Percentiles rank a stretch among this genome's conserved stretches.
phyloP scores from a whole-genome alignment of 352 stramenopile species.

The Phytophthora tentaculata region DNA sequence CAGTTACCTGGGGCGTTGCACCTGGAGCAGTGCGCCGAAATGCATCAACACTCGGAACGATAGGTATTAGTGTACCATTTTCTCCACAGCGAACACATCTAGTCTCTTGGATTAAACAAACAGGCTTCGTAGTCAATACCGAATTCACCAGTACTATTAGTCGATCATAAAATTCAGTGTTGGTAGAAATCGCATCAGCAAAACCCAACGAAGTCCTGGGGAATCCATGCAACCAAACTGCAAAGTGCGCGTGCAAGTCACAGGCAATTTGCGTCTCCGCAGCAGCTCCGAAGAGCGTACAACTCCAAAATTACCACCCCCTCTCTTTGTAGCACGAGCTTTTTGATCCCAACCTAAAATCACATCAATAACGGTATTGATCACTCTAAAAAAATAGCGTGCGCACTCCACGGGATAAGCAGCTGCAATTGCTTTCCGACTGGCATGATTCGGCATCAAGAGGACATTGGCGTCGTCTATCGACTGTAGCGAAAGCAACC shows the following conservation, averaged over 20 bases:
- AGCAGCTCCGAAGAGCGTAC: constrained; percentile 25
- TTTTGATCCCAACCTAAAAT: constrained; percentile 25
- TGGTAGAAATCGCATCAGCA: background rate
- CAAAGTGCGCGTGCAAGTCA: constrained; percentile 35
- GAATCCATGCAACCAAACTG: constrained; percentile 37
- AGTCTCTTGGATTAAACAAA: too few species aligned
- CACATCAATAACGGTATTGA: constrained; percentile 23
- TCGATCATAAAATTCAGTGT: background rate
- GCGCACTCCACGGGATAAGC: constrained; percentile 28
- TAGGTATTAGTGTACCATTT: too few species aligned
- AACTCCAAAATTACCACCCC: constrained; percentile 34
- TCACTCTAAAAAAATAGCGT: constrained; percentile 27
- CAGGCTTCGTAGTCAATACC: background rate
- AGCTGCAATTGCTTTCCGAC: constrained; percentile 19
- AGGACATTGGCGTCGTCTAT: constrained; percentile 1
- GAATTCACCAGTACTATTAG: background rate
- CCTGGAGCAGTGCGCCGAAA: background rate
- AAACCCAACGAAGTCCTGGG: constrained; percentile 5
- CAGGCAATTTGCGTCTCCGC: constrained; percentile 36
- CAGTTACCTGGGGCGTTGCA: background rate
- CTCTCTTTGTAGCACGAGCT: background rate
- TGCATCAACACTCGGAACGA: constrained; percentile 13
- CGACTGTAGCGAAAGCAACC: too few species aligned
- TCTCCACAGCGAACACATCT: too few species aligned
- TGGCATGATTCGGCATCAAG: background rate